Evolutionary conservation across 2,329 filamentous ascomycete genomes (phyloP).

Genomic region (Ophiocordyceps robertsii): DNA sequence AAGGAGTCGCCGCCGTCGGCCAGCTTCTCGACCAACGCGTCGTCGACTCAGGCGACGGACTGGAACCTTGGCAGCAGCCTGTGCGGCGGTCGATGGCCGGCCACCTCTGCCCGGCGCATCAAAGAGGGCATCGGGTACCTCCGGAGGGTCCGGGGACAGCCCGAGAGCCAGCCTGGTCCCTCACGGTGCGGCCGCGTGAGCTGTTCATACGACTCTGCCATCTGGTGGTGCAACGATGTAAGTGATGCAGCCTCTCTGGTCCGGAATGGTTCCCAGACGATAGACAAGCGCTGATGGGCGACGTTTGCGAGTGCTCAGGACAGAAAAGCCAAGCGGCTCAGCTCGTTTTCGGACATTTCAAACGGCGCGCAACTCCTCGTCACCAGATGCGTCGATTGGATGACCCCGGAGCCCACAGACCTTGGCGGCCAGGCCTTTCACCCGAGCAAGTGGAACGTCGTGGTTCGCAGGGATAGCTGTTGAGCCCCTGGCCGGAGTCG

Average conservation of each 20-base stretch:
- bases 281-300: not conserved
- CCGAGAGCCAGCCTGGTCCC: not conserved
- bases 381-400: not conserved
- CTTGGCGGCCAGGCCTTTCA: slow-evolving; percentile 1
- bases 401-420: not conserved
- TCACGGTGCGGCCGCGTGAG: slow-evolving; percentile 1
- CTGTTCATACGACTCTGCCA: slow-evolving; percentile 1
- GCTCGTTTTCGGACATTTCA: not conserved
- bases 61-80: not conserved
- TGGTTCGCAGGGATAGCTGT: not conserved
- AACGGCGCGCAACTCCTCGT: not conserved
- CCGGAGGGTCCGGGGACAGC: not conserved
- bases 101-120: not conserved
- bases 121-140: slow-evolving; percentile 1
- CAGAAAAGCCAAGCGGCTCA: not conserved
- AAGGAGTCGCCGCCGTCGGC: not conserved
- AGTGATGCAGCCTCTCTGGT: not conserved
- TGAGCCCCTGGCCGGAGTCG: not conserved
- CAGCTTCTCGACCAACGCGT: not conserved
- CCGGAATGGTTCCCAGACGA: too few relatives aligned
- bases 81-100: not conserved
- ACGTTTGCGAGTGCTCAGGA: not conserved
- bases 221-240: slow-evolving; percentile 3
- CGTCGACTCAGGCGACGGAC: not conserved
- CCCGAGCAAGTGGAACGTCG: slow-evolving; percentile 1